Evolutionary conservation across 495 filamentous ascomycete species (phyloP), one percentile per base, ranked within the genome.

Genomic region (Beverwykella pulmonaria): DNA sequence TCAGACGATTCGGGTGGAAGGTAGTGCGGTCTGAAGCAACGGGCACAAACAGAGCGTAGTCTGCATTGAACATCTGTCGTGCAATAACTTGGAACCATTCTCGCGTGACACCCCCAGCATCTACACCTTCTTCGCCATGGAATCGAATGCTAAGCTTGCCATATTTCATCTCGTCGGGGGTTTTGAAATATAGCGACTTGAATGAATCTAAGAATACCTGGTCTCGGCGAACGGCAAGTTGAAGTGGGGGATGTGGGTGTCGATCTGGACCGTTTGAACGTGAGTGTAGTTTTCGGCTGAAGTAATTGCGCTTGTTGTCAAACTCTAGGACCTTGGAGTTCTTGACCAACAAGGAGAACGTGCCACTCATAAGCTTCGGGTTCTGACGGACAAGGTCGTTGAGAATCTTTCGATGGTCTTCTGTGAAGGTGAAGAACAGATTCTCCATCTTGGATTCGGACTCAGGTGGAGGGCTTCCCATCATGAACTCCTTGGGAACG

Each of bases 11-110:
- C 20, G 94, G 94, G 78, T 99, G 94, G 87, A 99, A 99, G 0
- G 94, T 99, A 2, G 94, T 99, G 34, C 93, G 87, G 73, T 99
- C 94, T n/a, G 94, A 92, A 23, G 95, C 94, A 32, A 99, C 94
- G 1, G 94, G 95, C 57, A 90, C 90, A 79, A 96, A 99, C 26
- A 99, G 82, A 52, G 92, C 94, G 74, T 98, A 99, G 77, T 96
- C 93, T 53, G 95, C 90, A 79, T 99, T 95, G 77, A 99, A 99
- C 95, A 99, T 99, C 73, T 97, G 95, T 56, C 93, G 83, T 14
- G 94, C 87, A 69, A 99, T 90, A 44, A 97, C 95, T 75, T 96
- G 93, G 83, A 99, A 99, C 94, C 94, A 99, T 82, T 99, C 94
- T 75, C 94, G 87, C 56, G 94, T 97, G 49, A 99, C 94, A 79